Evolutionary conservation across 306 rosid species (phyloP).

Genomic region (Medicago ruthenica): DNA sequence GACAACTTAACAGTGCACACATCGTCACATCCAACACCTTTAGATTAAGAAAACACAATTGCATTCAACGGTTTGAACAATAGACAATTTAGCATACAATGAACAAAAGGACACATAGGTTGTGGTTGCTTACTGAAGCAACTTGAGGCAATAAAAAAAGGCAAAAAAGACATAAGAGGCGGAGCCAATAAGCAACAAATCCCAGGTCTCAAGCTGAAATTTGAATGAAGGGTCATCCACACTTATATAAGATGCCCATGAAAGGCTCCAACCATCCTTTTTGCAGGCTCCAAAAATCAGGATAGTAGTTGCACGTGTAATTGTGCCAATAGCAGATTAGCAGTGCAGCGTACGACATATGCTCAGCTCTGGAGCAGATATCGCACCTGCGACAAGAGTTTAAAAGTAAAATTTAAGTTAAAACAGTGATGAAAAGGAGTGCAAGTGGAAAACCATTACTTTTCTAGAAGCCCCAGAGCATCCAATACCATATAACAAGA

Average conservation of each 20-base stretch:
- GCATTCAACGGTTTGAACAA: constrained; percentile 39
- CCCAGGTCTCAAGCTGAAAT: constrained; percentile 97
- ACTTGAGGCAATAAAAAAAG: constrained; percentile 96
- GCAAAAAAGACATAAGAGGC: constrained; percentile 85
- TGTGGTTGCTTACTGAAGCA: constrained; percentile 99
- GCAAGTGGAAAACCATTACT: constrained; percentile 50
- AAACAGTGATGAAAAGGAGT: constrained; percentile 42
- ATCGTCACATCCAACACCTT: constrained; percentile 34
- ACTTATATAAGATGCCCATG: constrained; percentile 95
- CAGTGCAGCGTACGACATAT: constrained; percentile 99
- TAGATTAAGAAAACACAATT: constrained; percentile 31
- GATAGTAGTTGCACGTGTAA: constrained; percentile 90
- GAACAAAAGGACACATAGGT: constrained; percentile 68
- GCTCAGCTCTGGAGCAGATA: constrained; percentile 99
- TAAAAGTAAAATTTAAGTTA: constrained; percentile 52
- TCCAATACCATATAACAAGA: constrained; percentile 29
- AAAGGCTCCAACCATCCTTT: constrained; percentile 98
- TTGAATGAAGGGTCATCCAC: constrained; percentile 91
- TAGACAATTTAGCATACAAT: constrained; percentile 47
- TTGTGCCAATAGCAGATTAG: constrained; percentile 95
- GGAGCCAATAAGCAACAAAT: constrained; percentile 94
- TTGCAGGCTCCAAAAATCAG: constrained; percentile 99
- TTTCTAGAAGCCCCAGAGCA: constrained; percentile 41
- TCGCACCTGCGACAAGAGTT: constrained; percentile 99
- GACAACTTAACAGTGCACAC: constrained; percentile 40